These are phyloP conservation scores for Dactylella cylindrospora DNA, from an alignment of 2,329 filamentous ascomycete genomes.

Conservation along the genomic window DNA sequence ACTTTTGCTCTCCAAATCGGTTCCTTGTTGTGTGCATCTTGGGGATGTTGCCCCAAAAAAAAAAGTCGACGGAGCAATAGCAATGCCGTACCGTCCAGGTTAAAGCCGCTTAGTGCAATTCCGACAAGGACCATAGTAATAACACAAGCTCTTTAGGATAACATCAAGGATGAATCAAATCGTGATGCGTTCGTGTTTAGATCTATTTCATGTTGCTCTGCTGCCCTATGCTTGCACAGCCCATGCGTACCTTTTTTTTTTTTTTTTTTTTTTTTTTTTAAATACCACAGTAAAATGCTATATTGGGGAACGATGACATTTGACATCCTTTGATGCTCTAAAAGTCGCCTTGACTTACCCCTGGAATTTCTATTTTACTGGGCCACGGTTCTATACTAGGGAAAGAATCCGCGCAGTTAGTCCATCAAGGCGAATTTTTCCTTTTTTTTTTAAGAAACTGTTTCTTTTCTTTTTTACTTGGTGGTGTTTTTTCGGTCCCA, in stretches of 20 bases:
- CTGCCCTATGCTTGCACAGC: constrained; percentile 35
- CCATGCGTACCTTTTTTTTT: no score
- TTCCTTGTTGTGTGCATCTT: constrained; percentile 8
- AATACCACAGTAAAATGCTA: constrained; percentile 14
- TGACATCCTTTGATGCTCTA: constrained; percentile 19
- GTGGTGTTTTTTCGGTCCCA: constrained; percentile 10
- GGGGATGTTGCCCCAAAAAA: constrained; percentile 2
- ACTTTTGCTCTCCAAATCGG: no score
- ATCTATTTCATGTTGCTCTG: constrained; percentile 3
- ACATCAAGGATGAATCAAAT: no score
- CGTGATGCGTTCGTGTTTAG: constrained; percentile 3
- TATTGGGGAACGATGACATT: constrained; percentile 27
- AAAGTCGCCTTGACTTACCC: constrained; percentile 23
- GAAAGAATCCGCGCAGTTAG: constrained; percentile 15
- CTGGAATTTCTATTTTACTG: constrained; percentile 13
- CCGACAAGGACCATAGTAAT: no score
- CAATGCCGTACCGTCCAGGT: no score
- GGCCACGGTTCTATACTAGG: constrained; percentile 18
- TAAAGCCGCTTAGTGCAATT: no score
- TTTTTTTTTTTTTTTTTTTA: no score
- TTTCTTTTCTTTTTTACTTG: constrained; percentile 34
- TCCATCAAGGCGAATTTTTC: constrained; percentile 17
- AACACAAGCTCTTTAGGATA: no score
- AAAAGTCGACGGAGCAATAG: not conserved
- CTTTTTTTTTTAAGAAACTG: constrained; percentile 25